Evolutionary conservation across 2,329 filamentous ascomycete species (phyloP).

Genomic region (Penicillium digitatum): DNA sequence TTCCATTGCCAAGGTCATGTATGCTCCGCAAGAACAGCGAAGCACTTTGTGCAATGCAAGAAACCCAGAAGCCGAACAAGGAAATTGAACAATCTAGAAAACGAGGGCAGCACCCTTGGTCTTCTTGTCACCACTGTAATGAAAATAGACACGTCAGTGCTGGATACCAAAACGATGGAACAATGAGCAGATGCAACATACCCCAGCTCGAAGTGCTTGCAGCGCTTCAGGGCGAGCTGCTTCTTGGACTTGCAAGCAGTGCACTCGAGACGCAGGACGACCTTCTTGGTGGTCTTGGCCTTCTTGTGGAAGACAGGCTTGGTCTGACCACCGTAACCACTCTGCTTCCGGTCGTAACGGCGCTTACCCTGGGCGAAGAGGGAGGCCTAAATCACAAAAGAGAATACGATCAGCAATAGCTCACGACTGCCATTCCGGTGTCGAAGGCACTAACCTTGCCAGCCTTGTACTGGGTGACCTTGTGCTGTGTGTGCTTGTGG

Average conservation of each 20-base stretch:
- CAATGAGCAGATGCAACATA: conserved; percentile 51
- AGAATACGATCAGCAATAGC: conserved; percentile 27
- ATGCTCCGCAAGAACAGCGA: conserved; percentile 31
- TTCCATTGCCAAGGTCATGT: conserved; percentile 42
- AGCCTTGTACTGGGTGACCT: conserved; percentile 95
- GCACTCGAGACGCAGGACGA: conserved; percentile 97
- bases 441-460: conserved; percentile 64
- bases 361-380: conserved; percentile 98
- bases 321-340: conserved; percentile 99
- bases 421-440: conserved; percentile 14
- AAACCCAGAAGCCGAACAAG: conserved; percentile 44
- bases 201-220: conserved; percentile 99
- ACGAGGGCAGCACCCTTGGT: conserved; percentile 99
- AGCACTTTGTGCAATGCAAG: conserved; percentile 38
- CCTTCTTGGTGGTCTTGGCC: conserved; percentile 99
- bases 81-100: conserved; percentile 68
- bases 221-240: conserved; percentile 97
- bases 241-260: conserved; percentile 96
- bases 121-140: conserved; percentile 97
- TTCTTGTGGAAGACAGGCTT: conserved; percentile 99
- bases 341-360: conserved; percentile 99
- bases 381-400: conserved; percentile 59
- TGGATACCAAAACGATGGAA: neutral
- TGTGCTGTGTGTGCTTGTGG: conserved; percentile 88
- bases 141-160: conserved; percentile 42